Conservation (phyloP, 768 basidiomycete genomes). For the Lactifluus volemus region DNA sequence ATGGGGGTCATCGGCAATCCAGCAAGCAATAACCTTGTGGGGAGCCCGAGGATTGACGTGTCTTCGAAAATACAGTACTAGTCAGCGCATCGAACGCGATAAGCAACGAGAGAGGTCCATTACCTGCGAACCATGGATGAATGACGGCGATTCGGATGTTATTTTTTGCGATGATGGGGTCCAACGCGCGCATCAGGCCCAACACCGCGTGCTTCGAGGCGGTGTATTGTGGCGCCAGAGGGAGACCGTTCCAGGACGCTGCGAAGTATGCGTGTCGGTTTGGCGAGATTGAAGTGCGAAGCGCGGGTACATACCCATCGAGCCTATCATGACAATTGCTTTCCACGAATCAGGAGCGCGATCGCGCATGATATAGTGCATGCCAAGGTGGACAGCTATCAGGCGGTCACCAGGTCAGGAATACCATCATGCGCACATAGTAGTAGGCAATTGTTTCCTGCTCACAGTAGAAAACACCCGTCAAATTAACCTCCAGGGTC, state of each 20-base stretch:
- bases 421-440: no score
- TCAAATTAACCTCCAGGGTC: constrained; percentile 27
- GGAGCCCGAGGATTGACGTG: constrained; percentile 21
- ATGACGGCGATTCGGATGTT: constrained; percentile 24
- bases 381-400: constrained; percentile 26
- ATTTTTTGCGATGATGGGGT: constrained; percentile 7
- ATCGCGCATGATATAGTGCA: constrained; percentile 25
- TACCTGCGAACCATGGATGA: constrained; percentile 29
- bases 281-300: not conserved
- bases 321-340: constrained; percentile 28
- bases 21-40: constrained; percentile 19
- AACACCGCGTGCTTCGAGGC: constrained; percentile 28
- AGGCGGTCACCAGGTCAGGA: not conserved
- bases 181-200: constrained; percentile 25
- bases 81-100: not conserved
- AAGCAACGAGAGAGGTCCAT: not conserved
- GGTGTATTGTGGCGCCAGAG: constrained; percentile 22
- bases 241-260: constrained; percentile 24
- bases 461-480: constrained; percentile 27
- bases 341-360: constrained; percentile 19
- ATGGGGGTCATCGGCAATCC: constrained; percentile 27
- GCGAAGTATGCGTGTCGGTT: not conserved
- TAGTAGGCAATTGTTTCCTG: not conserved
- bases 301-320: constrained; percentile 24
- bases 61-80: constrained; percentile 2